These are phyloP conservation scores for Fusarium verticillioides DNA, from an alignment of 2,329 filamentous ascomycete species.

Conservation along the genomic window DNA sequence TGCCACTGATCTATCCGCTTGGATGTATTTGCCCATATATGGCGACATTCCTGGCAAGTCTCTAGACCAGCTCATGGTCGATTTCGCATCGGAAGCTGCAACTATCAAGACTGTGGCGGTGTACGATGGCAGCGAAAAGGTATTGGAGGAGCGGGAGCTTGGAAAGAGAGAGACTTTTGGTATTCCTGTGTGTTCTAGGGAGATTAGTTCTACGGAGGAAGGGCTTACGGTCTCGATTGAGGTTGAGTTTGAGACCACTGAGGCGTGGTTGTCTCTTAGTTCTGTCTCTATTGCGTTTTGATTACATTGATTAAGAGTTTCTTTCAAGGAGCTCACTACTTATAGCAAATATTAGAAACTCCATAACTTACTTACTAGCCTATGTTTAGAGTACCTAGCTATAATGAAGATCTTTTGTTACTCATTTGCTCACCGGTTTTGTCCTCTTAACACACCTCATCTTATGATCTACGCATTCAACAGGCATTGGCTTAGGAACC, in stretches of 20 bases:
- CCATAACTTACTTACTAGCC: no score
- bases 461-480: background rate
- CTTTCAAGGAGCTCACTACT: no score
- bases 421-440: background rate
- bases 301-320: no score
- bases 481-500: background rate
- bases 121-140: background rate
- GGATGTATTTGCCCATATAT: no score
- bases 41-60: no score
- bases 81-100: background rate
- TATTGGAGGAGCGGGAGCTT: background rate
- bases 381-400: background rate
- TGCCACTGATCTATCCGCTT: no score
- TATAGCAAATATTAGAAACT: no score
- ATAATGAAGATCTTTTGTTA: background rate
- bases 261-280: background rate
- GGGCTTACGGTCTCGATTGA: background rate
- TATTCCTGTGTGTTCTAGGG: background rate
- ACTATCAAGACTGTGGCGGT: background rate
- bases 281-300: background rate
- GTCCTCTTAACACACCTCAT: background rate
- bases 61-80: background rate
- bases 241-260: background rate
- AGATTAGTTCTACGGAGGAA: rapidly evolving
- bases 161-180: background rate